Evolutionary conservation across 495 filamentous ascomycete species (phyloP), one percentile per base, ranked within the genome.

Genomic region (Lepraria neglecta): DNA sequence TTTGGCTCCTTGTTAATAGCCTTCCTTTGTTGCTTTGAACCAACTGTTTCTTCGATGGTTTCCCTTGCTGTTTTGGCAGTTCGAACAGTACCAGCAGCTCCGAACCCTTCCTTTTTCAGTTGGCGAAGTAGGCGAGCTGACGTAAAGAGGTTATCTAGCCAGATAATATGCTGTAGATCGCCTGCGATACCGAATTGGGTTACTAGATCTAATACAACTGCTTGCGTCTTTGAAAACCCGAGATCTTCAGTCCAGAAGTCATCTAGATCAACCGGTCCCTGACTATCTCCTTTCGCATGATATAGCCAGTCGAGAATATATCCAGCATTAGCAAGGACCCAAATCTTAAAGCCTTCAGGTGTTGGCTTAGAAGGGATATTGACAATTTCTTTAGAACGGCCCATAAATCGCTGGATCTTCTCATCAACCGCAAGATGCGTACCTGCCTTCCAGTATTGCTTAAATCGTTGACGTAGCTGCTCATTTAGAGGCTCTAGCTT

Each of bases 321-420:
- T 9, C 27, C 47, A 1, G 3, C 2, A 28, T 53, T 53, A 10
- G 51, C 51, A 33, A 55, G 12, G 6, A 40, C 31, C 52, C 33
- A 55, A 0, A 55, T 55, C 19, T 55, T 55, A 7, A 55, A 55
- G 6, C 52, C 52, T 24, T 55, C 17, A 2, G 52, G 52, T 3
- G 0, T 10, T 24, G 52, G 52, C 10, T 55, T 55, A 6, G 4
- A 35, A 0, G 31, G 52, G 5, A 55, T 55, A 15, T 55, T 55
- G 0, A 55, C 33, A 3, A 21, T 24, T 12, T 55, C 33, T 10
- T 11, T 19, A 6, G 33, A 30, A 19, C 31, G 33, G 17, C 52
- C 33, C 33, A 55, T 55, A 14, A 55, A 55, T 17, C 52, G 15
- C 40, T 55, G 52, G 19, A 55, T 55, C 4, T 15, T 55, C 33